Evolutionary conservation across 1,284 basidiomycete species (phyloP), one percentile per base, ranked within the genome.

Genomic region (Flammula alnicola): DNA sequence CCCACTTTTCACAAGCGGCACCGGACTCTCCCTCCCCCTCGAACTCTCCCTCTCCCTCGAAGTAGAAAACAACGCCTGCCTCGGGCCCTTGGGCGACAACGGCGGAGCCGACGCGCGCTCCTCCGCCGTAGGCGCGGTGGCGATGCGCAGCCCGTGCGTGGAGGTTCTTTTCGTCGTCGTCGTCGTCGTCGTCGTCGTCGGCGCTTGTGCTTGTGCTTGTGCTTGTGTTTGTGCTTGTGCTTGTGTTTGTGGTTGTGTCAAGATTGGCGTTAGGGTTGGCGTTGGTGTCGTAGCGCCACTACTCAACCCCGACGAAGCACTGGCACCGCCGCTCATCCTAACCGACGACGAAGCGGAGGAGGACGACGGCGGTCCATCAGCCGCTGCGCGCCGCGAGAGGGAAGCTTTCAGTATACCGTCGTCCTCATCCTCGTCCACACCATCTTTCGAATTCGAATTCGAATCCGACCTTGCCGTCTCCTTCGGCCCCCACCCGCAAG

Each of bases 61-160:
- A 7, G 23, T 14, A 16, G 44, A 5, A 5, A 26, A 30, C 10
- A 27, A 22, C 9, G 52, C 37, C 2, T 44, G 48, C 8, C 48
- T 30, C 16, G 54, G 54, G 3, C 51, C 54, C 30, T 47, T 49
- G 1, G 54, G 51, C 9, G 48, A 50, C 16, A 44, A 19, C 9
- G 45, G 12, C 20, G 25, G 31, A n/a, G 47, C 12, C 8, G 40
- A 4, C 10, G 25, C 19, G 8, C 41, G 48, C 16, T 38, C 41
- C 14, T 16, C 23, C 22, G 32, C 14, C 4, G 46, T 44, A 16
- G 49, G 17, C 7, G 45, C 30, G 4, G 44, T 25, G 4, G 49
- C 22, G 3, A 45, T 51, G 19, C 40, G 40, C 16, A 44, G 14
- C 10, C 45, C 43, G 35, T 26, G 46, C 26, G 42, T n/a, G 10